phyloP scores from a whole-genome alignment of 345 rosid genomes.

The Physaria fendleri region DNA sequence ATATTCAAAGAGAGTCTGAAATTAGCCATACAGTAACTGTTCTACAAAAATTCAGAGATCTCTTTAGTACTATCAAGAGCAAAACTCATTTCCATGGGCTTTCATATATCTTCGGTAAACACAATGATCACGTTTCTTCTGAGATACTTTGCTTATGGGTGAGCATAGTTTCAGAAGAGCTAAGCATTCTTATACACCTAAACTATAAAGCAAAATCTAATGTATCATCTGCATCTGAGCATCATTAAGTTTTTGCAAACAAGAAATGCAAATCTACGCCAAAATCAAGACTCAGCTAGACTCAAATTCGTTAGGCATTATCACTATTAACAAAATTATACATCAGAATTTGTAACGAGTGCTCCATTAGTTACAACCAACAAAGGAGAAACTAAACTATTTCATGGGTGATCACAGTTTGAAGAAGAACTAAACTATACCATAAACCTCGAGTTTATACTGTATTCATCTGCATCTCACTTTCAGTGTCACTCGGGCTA shows the following conservation, averaged over 20 bases:
- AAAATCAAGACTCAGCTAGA: neutral
- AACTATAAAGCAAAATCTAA: neutral
- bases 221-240: neutral
- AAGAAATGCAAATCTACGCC: neutral
- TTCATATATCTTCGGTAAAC: neutral
- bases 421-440: neutral
- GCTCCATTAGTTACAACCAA: neutral
- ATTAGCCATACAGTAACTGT: neutral
- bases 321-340: neutral
- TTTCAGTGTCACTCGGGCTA: neutral
- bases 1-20: neutral
- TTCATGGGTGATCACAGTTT: neutral
- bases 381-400: neutral
- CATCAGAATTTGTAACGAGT: neutral
- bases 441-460: neutral
- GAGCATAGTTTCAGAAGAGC: neutral
- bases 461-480: neutral
- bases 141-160: neutral
- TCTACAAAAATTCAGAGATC: neutral
- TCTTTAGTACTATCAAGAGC: neutral
- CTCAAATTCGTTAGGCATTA: neutral
- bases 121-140: neutral
- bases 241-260: neutral
- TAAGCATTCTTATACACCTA: constrained; percentile 1
- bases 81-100: neutral